Base-by-base conservation (phyloP, 2,329 filamentous ascomycete species). In the Claviceps humidiphila region DNA sequence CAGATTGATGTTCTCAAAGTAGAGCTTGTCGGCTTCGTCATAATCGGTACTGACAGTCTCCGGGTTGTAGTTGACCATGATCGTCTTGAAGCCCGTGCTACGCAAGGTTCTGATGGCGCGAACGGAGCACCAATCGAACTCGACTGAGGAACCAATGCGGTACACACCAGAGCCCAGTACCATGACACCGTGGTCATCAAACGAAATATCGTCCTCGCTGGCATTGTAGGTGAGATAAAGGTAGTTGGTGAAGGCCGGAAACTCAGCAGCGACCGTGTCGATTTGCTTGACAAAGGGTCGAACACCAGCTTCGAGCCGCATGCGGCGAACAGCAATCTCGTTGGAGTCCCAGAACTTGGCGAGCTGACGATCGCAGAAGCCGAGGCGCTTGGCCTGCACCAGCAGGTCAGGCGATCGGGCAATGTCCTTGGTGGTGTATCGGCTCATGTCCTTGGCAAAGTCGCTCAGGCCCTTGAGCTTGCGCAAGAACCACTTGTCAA, bases 111-210 rank as follows among this genome's bases (percentile, higher is more conserved):
- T 84, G 56, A 97, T 94, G 5, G 93, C 89, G 55, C 91, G 79
- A 30, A 98, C 93, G 4, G 93, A 95, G 68, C 93, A 97, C 93
- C 93, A 98, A 69, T 98, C 93, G 68, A 98, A 98, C 66, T 98
- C 93, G 54, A 98, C 93, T 0, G 91, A 96, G 0, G 90, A 96
- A 58, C 93, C 93, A 58, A 98, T 98, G 55, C 93, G 82, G 75
- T 97, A 97, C 9, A 96, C 90, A 68, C 91, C 91, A 37, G 90
- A 96, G 14, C 91, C 91, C 34, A 97, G 76, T 8, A 98, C 91
- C 89, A 97, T 96, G 55, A 96, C 80, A 63, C 93, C 93, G 56
- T 91, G 82, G 64, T 98, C 93, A 9, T 89, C 77, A 63, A 97
- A 97, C 14, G 67, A 65, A 52, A 97, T 74, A 61, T 98, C 93